Evolutionary conservation across 2,329 filamentous ascomycete genomes (phyloP), one percentile per base, ranked within the genome.

Genomic region (Fusarium sarcochroum): DNA sequence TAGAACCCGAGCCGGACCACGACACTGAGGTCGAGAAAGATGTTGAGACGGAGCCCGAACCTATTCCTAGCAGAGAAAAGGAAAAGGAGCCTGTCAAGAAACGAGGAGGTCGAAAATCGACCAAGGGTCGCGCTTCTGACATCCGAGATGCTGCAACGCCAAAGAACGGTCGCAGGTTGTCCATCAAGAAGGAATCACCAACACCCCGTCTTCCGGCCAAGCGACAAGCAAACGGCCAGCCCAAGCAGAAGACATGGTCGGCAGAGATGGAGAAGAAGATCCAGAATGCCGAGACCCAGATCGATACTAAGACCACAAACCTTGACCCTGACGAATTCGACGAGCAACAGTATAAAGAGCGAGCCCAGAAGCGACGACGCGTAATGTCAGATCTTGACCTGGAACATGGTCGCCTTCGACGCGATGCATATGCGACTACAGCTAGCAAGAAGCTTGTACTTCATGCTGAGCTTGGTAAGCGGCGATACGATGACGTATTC

Each of bases 401-500:
- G 20, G 79, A 82, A 32, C 91, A 90, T 73, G 89, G 88, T 69
- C 91, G 91, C 79, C 83, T 87, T 72, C 84, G 90, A 61, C 82
- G 86, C 45, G 77, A 76, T 48, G 90, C 92, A 79, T 91, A 83
- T 82, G 87, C 79, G 79, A 86, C 76, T 70, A 84, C 75, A 74
- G 87, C 81, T 78, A 87, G 78, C 73, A 89, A 77, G 78, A 90
- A 90, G 53, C 87, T 98, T 50, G 84, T 85, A 55, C 84, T 84
- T 42, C 92, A 95, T 73, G 89, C 91, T 49, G 86, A 89, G 50
- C 85, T 88, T 18, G 93, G 93, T 38, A 92, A 92, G 74, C 86
- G 90, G 53, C 89, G 93, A 32, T 98, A 93, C 77, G 89, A 93
- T 61, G 86, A 91, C 15, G 83, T 90, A 45, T 90, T 96, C 77